Conservation (phyloP, 345 rosid genomes). For the Eucalyptus curtisii region DNA sequence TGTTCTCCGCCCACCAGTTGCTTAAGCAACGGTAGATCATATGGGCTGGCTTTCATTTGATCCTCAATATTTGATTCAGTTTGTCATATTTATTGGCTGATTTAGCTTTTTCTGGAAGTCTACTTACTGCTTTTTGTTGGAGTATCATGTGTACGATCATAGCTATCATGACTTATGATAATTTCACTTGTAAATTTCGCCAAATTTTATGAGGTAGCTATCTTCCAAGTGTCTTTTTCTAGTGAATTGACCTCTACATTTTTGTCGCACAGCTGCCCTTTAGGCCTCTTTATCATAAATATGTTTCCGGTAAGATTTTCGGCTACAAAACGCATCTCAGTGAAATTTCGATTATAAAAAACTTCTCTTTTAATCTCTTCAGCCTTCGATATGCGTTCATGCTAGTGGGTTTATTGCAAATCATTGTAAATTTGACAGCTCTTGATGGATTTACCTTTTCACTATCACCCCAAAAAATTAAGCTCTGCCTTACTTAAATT, state of each 20-base stretch:
- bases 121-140: conserved; percentile 35
- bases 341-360: neutral
- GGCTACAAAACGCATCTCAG: neutral
- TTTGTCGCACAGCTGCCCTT: neutral
- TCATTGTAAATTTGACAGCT: conserved; percentile 50
- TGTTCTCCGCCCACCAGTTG: conserved; percentile 47
- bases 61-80: conserved; percentile 16
- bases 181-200: conserved; percentile 43
- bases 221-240: neutral
- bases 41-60: conserved; percentile 21
- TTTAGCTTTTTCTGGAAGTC: neutral
- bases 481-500: too few relatives aligned
- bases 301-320: neutral
- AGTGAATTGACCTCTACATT: neutral
- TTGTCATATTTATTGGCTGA: conserved; percentile 13
- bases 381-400: neutral
- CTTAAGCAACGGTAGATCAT: conserved; percentile 19
- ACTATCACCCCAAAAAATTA: too few relatives aligned
- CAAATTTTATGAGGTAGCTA: conserved; percentile 5
- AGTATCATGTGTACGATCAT: neutral
- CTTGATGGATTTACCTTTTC: conserved; percentile 37
- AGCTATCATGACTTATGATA: conserved; percentile 4
- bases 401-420: conserved; percentile 4
- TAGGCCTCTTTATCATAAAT: neutral
- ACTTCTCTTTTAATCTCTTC: neutral